Evolutionary conservation across 306 rosid genomes (phyloP), one percentile per base, ranked within the genome.

Genomic region (Oemleria cerasiformis): DNA sequence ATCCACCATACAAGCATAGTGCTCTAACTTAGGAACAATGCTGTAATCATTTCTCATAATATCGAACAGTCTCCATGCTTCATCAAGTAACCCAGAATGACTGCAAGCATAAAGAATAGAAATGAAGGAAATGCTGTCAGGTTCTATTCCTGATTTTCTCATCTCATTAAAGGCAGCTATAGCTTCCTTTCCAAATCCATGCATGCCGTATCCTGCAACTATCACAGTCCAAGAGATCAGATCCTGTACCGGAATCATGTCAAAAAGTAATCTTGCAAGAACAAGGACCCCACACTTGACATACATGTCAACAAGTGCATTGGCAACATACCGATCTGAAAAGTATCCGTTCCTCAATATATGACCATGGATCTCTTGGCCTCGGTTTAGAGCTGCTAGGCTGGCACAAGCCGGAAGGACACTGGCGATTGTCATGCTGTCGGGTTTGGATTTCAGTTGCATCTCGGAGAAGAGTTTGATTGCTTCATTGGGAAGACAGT

Each of bases 381-480:
- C 96, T 76, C 83, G 79, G 30, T 83, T 85, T 41, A 86, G 81
- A 51, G 96, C 86, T 45, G 90, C 89, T 77, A 86, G 73, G 84
- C 88, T 86, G 59, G 87, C 96, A 84, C 87, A 86, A 70, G 96
- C 90, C 36, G 90, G 96, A 79, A 89, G 92, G 60, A 86, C 47
- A 70, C 86, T 83, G 9, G 87, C 84, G 70, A 86, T 63, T 41
- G 90, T 84, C 47, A 80, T 74, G 67, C 81, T 30, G 63, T 89
- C 79, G 0, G 90, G 88, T 75, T 81, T 86, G 47, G 75, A 75
- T 71, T 72, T 85, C 65, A 58, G 25, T 45, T 83, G 88, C 90
- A 86, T 83, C 65, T 86, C 84, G 13, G 66, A 67, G 59, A 89
- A 85, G 63, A 84, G 71, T 68, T 36, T 73, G 68, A 89, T 84